These are phyloP conservation scores for Lichina pygmaea DNA, from an alignment of 495 filamentous ascomycete genomes.

Conservation along the genomic window DNA sequence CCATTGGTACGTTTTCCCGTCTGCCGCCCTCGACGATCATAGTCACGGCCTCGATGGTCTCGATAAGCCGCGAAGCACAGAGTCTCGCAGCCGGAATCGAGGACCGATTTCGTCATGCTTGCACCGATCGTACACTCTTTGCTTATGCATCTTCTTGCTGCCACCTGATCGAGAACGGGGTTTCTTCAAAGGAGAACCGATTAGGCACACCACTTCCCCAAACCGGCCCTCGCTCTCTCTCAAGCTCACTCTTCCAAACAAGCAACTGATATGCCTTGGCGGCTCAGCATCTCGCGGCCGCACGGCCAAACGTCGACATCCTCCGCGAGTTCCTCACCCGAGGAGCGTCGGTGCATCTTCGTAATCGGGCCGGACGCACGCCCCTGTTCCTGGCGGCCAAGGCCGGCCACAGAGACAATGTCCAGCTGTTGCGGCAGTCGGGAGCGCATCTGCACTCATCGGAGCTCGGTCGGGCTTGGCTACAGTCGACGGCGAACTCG, in stretches of 20 bases:
- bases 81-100: too few relatives aligned
- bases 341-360: conserved; percentile 65
- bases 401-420: conserved; percentile 31
- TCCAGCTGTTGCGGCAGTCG: conserved; percentile 34
- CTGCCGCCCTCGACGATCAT: conserved; percentile 1
- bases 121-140: background rate
- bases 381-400: conserved; percentile 55
- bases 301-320: conserved; percentile 29
- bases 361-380: conserved; percentile 58
- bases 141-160: background rate
- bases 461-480: conserved; percentile 14
- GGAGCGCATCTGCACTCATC: conserved; percentile 45
- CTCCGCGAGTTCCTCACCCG: conserved; percentile 43
- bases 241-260: too few relatives aligned
- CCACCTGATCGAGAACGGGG: background rate
- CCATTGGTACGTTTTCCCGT: conserved; percentile 28
- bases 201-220: too few relatives aligned
- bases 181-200: too few relatives aligned
- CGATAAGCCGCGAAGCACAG: too few relatives aligned
- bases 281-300: conserved; percentile 34
- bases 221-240: too few relatives aligned
- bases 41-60: background rate
- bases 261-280: background rate
- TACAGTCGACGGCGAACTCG: background rate
- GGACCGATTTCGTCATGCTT: background rate